phyloP scores from a whole-genome alignment of 73 alveolate species.

The Paraurostyla sp. region DNA sequence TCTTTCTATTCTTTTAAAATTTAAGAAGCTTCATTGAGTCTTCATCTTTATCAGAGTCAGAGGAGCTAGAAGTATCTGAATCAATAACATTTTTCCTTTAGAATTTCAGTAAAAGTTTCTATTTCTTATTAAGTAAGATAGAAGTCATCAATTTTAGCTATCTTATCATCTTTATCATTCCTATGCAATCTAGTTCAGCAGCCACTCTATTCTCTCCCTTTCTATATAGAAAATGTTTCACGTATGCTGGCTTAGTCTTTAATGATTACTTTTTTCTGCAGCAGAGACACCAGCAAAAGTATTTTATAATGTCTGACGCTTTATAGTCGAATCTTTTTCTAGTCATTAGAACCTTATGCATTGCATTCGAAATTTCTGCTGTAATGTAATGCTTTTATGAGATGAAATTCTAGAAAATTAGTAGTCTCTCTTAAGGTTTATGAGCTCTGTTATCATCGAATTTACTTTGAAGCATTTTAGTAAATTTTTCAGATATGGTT shows the following conservation, averaged over 20 bases:
- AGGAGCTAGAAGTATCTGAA: slow-evolving; percentile 36
- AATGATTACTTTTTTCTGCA: neutral
- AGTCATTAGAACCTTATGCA: slow-evolving; percentile 1
- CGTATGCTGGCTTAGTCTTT: neutral
- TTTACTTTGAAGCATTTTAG: neutral
- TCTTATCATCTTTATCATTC: slow-evolving; percentile 45
- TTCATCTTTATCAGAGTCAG: slow-evolving; percentile 41
- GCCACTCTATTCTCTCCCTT: slow-evolving; percentile 47
- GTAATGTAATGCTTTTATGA: neutral
- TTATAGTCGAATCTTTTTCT: neutral
- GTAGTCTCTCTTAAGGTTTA: neutral
- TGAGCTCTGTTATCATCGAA: neutral
- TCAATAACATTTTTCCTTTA: slow-evolving; percentile 26
- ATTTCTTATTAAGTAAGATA: neutral
- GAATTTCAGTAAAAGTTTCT: slow-evolving; percentile 35
- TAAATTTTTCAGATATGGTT: neutral
- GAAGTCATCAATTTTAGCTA: slow-evolving; percentile 41
- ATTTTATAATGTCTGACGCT: neutral
- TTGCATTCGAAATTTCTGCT: neutral
- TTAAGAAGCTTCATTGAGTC: slow-evolving; percentile 17
- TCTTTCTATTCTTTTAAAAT: slow-evolving; percentile 2
- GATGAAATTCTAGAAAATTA: neutral
- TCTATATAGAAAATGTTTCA: neutral
- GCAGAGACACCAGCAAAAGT: slow-evolving; percentile 1
- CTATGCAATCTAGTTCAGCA: slow-evolving; percentile 50